Base-by-base conservation (phyloP, 257 asterid species). In the Solanum pimpinellifolium region DNA sequence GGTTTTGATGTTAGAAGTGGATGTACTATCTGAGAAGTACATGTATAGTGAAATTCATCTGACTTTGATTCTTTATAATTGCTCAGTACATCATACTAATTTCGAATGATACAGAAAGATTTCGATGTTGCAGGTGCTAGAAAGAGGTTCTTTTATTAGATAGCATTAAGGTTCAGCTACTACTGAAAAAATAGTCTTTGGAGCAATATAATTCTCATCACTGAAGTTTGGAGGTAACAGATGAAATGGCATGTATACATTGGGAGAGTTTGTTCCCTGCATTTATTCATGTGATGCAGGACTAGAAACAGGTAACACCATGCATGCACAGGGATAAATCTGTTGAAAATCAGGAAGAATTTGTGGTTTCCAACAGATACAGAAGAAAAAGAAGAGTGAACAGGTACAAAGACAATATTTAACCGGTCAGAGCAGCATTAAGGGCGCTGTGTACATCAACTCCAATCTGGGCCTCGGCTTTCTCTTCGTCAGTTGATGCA, bases 391-490 rank as follows among this genome's bases (percentile, higher is more conserved):
- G 60, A 59, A 23, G 18, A 68, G 18, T 81, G 74, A 56, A 21
- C 46, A 16, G 69, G 59, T 9, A 18, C 83, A 5, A 49, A 7
- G 60, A n/a, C 60, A n/a, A 9, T 39, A 29, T 41, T 90, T 92
- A 96, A 87, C 96, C 94, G 0, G 98, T 93, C 83, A 93, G 92
- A 87, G 98, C 98, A 91, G 93, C 95, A 89, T 94, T 96, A 88
- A 96, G 93, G 73, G 99, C 95, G 85, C 96, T 94, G 93, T 96
- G 96, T 69, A 96, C 95, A 77, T 96, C 99, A 29, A 94, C 90
- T 10, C 98, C 98, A 16, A 96, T 92, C 89, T 96, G 97, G 60
- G 98, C 98, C 89, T 96, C 98, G 29, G 98, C 97, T 92, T 96
- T 96, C 93, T 96, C 99, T 31, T 29, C 89, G 52, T 96, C 98